phyloP scores from a whole-genome alignment of 306 rosid species.

The Citrullus mucosospermus region DNA sequence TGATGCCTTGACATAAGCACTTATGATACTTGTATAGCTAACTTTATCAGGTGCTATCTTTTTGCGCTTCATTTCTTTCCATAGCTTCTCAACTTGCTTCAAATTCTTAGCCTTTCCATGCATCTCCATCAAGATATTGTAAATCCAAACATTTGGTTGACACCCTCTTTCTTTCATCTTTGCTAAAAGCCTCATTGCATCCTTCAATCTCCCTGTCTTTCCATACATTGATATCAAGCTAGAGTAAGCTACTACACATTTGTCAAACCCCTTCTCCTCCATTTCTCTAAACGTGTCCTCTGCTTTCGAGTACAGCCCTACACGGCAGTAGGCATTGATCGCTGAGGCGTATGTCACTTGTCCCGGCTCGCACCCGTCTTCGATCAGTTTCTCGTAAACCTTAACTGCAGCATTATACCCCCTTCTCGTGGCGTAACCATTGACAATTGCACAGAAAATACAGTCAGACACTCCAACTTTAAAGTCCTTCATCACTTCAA shows the following conservation, averaged over 20 bases:
- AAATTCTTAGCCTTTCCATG: slow-evolving; percentile 51
- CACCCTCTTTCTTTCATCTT: slow-evolving; percentile 80
- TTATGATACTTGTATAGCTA: slow-evolving; percentile 44
- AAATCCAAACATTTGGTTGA: slow-evolving; percentile 61
- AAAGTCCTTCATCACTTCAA: slow-evolving; percentile 33
- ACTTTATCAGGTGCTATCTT: slow-evolving; percentile 59
- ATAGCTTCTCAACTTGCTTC: slow-evolving; percentile 56
- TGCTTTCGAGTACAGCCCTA: slow-evolving; percentile 36
- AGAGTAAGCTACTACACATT: slow-evolving; percentile 62
- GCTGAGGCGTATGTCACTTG: slow-evolving; percentile 62
- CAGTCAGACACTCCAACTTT: slow-evolving; percentile 42
- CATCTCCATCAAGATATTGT: slow-evolving; percentile 65
- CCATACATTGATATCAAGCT: slow-evolving; percentile 74
- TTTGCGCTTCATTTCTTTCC: slow-evolving; percentile 65
- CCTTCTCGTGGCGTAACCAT: slow-evolving; percentile 41
- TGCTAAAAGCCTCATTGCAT: slow-evolving; percentile 46
- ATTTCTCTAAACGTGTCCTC: slow-evolving; percentile 41
- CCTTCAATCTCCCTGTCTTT: slow-evolving; percentile 33
- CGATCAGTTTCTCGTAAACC: slow-evolving; percentile 30
- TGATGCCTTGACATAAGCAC: slow-evolving; percentile 43
- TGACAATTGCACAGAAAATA: slow-evolving; percentile 48
- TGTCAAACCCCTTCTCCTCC: slow-evolving; percentile 54
- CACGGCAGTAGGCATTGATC: slow-evolving; percentile 44
- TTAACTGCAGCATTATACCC: slow-evolving; percentile 29
- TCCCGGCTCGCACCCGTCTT: slow-evolving; percentile 45